Percentiles rank a stretch among this genome's conserved stretches.
Conservation (phyloP, 2,329 filamentous ascomycete species). For the Sporothrix phasma region DNA sequence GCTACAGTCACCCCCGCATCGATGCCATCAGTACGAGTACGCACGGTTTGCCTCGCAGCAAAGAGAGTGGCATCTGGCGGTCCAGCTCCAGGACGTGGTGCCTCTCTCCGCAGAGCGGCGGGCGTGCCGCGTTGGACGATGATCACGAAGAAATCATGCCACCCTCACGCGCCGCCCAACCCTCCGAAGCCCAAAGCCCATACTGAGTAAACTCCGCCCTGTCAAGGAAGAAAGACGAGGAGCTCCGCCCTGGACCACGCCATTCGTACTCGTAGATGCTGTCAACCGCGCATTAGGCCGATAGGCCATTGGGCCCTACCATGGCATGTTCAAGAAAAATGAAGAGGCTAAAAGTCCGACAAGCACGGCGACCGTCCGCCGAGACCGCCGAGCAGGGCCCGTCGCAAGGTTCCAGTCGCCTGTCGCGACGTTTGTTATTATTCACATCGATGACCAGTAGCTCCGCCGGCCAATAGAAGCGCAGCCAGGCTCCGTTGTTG, state of each 20-base stretch:
- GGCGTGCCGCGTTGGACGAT: neutral
- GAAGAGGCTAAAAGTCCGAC: neutral
- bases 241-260: too few relatives aligned
- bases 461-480: neutral
- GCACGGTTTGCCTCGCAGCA: too few relatives aligned
- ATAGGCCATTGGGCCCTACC: neutral
- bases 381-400: neutral
- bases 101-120: neutral
- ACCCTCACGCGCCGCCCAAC: neutral
- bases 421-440: neutral
- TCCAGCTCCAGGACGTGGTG: neutral
- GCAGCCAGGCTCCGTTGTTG: neutral
- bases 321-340: neutral
- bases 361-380: neutral
- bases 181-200: neutral
- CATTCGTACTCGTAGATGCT: neutral
- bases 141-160: slow-evolving; percentile 11
- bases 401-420: neutral
- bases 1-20: too few relatives aligned
- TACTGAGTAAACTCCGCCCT: slow-evolving; percentile 1
- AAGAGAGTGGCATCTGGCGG: neutral
- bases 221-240: neutral
- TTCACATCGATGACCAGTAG: neutral
- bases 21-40: too few relatives aligned
- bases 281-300: neutral